These are phyloP conservation scores for Crotalaria pallida DNA, from an alignment of 306 rosid species.

Conservation along the genomic window DNA sequence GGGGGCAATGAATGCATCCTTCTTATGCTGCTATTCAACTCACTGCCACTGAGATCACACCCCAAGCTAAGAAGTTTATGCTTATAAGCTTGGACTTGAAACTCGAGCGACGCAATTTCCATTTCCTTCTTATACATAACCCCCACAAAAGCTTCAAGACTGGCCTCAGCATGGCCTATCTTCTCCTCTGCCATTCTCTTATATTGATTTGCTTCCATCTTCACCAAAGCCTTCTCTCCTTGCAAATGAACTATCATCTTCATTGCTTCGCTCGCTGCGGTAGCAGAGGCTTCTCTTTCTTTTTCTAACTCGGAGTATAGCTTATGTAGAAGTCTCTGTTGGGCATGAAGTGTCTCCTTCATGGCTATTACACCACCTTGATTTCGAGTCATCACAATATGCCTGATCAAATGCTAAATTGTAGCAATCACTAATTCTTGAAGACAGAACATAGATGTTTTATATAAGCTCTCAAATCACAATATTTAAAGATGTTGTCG, in stretches of 20 bases:
- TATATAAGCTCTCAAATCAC: constrained; percentile 1
- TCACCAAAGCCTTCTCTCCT: constrained; percentile 75
- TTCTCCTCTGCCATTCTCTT: constrained; percentile 90
- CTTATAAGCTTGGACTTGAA: constrained; percentile 74
- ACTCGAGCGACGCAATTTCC: constrained; percentile 69
- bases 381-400: constrained; percentile 34
- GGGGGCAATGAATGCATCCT: constrained; percentile 67
- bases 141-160: constrained; percentile 58
- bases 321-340: constrained; percentile 67
- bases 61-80: constrained; percentile 67
- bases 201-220: constrained; percentile 89
- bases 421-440: constrained; percentile 25
- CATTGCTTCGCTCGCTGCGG: constrained; percentile 74
- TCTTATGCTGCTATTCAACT: constrained; percentile 36
- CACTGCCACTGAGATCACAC: constrained; percentile 41
- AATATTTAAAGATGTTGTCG: background rate
- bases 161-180: constrained; percentile 64
- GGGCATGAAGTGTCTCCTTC: constrained; percentile 56
- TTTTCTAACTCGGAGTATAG: constrained; percentile 76
- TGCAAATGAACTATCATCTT: constrained; percentile 89
- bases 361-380: constrained; percentile 40
- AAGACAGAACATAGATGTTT: constrained; percentile 3
- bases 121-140: constrained; percentile 64
- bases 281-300: constrained; percentile 86
- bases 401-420: background rate